Base-by-base conservation (phyloP, 2,329 filamentous ascomycete species). In the Fusarium neocosmosporiellum region DNA sequence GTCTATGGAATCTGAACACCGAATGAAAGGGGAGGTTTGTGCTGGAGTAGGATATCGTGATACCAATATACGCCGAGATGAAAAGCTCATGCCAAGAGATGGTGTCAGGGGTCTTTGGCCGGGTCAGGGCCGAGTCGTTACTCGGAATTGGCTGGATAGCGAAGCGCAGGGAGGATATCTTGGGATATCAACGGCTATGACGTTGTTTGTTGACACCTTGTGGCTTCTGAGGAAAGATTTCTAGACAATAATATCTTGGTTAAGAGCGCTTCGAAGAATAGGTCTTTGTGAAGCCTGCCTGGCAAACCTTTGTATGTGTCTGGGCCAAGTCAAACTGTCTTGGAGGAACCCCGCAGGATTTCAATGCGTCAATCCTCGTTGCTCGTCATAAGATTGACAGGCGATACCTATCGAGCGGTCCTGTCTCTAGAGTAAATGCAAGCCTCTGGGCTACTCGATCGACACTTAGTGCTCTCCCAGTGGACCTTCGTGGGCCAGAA, bases 1-100 rank as follows among this genome's bases (percentile, higher is more conserved):
- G 96, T 20, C 84, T 99, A 76, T 99, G 96, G 96, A 93, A 88
- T 77, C 81, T 97, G 70, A 79, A 75, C 27, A 81, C 86, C 22
- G 86, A 89, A n/a, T 89, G 22, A 81, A 72, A 43, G 36, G 7
- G 59, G 7, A 13, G 10, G 11, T 13, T 31, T n/a, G 27, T 46
- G 39, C 36, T 50, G 46, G 54, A 62, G 48, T 46, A 57, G 57
- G 50, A 59, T 60, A 58, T 66, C 69, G 70, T 73, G 72, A 75
- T 75, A 75, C 73, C 72, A 75, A 69, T 65, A 64, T 34, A 66
- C 58, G 60, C 27, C 50, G n/a, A 41, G 29, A 43, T 31, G 46
- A 27, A 22, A 55, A 50, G 34, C 59, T 50, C 65, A 70, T 46
- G 43, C 5, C 16, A 16, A 11, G 43, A 48, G 24, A 50, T 29